Evolutionary conservation across 495 filamentous ascomycete species (phyloP).

Genomic region (Penicillium parvum): DNA sequence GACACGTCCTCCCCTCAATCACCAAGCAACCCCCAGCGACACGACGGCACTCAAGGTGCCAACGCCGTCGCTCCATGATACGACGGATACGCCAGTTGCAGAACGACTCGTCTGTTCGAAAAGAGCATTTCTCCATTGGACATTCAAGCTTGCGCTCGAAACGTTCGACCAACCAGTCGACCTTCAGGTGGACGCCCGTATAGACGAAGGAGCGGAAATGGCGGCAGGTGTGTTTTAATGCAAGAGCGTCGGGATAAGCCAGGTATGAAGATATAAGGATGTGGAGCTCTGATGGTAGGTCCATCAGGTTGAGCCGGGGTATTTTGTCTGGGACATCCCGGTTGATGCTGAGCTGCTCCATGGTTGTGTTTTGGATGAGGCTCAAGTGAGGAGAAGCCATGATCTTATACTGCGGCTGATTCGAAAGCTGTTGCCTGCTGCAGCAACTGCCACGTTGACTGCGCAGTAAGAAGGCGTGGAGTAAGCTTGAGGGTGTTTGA

Average conservation of each 20-base stretch:
- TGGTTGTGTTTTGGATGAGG: constrained; percentile 3
- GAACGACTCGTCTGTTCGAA: constrained; percentile 42
- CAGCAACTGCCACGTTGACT: not conserved
- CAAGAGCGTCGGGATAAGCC: constrained; percentile 66
- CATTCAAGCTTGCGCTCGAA: constrained; percentile 44
- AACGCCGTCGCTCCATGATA: constrained; percentile 41
- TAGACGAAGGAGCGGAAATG: constrained; percentile 62
- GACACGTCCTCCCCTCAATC: constrained; percentile 35
- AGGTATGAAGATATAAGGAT: constrained; percentile 74
- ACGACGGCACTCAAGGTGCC: constrained; percentile 38
- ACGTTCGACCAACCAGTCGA: constrained; percentile 63
- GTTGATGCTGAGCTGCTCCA: not conserved
- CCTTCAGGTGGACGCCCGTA: constrained; percentile 60
- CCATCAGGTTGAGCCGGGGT: constrained; percentile 21
- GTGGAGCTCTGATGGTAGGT: constrained; percentile 63
- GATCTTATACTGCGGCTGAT: not conserved
- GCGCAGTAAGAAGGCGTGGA: not conserved
- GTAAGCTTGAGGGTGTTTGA: too few relatives aligned
- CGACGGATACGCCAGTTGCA: constrained; percentile 37
- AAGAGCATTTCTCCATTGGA: constrained; percentile 46
- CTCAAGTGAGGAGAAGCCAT: not conserved
- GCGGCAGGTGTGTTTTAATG: constrained; percentile 60
- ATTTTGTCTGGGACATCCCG: not conserved
- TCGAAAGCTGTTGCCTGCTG: constrained; percentile 10
- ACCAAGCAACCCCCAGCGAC: constrained; percentile 31